phyloP scores from a whole-genome alignment of 345 rosid species.

The Camelina laxa region DNA sequence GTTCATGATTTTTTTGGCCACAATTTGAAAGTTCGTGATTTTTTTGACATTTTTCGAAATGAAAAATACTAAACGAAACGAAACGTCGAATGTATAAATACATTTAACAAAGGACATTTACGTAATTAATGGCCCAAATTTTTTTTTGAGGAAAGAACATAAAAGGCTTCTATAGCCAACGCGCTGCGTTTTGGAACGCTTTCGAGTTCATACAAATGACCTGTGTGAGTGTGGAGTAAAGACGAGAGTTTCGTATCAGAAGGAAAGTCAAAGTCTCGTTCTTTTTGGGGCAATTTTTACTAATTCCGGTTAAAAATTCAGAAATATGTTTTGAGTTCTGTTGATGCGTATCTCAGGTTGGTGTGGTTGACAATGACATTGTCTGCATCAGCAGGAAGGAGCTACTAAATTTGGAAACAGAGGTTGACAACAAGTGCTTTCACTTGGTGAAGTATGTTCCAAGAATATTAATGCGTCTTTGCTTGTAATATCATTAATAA shows the following conservation, averaged over 20 bases:
- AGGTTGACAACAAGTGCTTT: too few relatives aligned
- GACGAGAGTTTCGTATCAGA: too few relatives aligned
- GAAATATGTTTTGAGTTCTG: too few relatives aligned
- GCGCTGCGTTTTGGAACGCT: not conserved
- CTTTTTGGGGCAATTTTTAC: not conserved
- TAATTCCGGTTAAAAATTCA: not conserved
- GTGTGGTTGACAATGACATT: not conserved
- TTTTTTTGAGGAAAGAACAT: not conserved
- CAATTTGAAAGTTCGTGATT: too few relatives aligned
- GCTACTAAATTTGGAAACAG: too few relatives aligned
- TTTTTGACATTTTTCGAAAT: too few relatives aligned
- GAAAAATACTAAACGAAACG: not conserved
- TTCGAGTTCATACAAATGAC: too few relatives aligned
- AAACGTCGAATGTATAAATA: conserved; percentile 8
- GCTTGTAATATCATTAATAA: not conserved
- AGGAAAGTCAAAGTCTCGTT: too few relatives aligned
- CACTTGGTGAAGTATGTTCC: not conserved
- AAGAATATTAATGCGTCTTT: not conserved
- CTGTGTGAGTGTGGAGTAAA: too few relatives aligned
- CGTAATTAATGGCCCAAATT: too few relatives aligned
- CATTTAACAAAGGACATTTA: not conserved
- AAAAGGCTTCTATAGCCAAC: not conserved
- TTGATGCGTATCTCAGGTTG: not conserved
- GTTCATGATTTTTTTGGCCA: too few relatives aligned
- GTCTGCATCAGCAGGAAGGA: not conserved